Evolutionary conservation across 2,329 filamentous ascomycete species (phyloP).

Genomic region (Alternaria dauci): DNA sequence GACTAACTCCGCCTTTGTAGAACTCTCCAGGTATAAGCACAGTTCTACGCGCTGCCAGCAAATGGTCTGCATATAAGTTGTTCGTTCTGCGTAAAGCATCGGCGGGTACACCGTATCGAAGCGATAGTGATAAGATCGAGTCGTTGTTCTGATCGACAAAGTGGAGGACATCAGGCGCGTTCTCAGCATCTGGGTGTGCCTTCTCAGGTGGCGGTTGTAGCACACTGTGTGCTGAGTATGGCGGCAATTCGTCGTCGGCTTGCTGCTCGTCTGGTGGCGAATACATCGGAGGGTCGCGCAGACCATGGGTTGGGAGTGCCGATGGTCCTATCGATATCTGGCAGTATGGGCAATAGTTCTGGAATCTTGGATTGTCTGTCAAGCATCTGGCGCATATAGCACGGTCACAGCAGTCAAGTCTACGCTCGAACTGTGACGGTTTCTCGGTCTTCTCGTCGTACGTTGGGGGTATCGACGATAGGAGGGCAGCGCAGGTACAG

Average conservation of each 20-base stretch:
- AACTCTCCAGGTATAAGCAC: conserved; percentile 75
- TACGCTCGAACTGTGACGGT: conserved; percentile 65
- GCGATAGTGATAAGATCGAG: conserved; percentile 71
- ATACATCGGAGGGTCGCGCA: conserved; percentile 75
- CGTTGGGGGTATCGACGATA: conserved; percentile 63
- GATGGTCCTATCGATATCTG: conserved; percentile 72
- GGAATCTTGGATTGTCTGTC: conserved; percentile 73
- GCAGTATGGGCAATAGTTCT: conserved; percentile 75
- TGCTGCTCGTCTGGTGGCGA: conserved; percentile 51
- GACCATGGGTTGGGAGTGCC: conserved; percentile 66
- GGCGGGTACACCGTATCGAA: conserved; percentile 75
- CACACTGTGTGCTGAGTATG: conserved; percentile 52
- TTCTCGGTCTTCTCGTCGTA: conserved; percentile 68
- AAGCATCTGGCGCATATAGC: conserved; percentile 77
- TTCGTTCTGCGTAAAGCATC: conserved; percentile 71
- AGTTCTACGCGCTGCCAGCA: conserved; percentile 73
- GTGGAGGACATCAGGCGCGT: conserved; percentile 73
- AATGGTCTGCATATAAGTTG: conserved; percentile 74
- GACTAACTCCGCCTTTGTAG: conserved; percentile 71
- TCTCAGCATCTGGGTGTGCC: conserved; percentile 33
- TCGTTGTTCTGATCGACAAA: conserved; percentile 77
- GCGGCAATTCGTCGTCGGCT: conserved; percentile 53
- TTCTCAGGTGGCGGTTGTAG: conserved; percentile 45
- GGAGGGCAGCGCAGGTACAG: conserved; percentile 73
- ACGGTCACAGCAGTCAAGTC: conserved; percentile 73